phyloP scores from a whole-genome alignment of 495 filamentous ascomycete species.

The Venustampulla echinocandica region DNA sequence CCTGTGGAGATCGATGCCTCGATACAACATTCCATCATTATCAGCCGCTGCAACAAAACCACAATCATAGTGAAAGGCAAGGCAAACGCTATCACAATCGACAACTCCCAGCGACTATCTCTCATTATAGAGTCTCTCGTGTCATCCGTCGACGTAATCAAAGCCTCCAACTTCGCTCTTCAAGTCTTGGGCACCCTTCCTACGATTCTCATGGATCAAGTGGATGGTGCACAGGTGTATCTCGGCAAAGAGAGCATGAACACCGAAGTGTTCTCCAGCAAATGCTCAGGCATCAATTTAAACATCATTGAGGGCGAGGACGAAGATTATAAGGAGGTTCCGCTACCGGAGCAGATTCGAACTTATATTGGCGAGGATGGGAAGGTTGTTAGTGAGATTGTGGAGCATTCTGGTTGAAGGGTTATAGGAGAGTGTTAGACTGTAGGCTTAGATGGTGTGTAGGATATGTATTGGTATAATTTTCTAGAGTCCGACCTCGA shows the following conservation, averaged over 20 bases:
- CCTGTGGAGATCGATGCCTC: constrained; percentile 69
- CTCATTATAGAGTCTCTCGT: constrained; percentile 86
- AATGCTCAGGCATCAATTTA: constrained; percentile 75
- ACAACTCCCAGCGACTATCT: constrained; percentile 76
- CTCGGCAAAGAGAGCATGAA: constrained; percentile 65
- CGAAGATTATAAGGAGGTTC: constrained; percentile 73
- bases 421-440: neutral
- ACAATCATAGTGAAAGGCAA: constrained; percentile 85
- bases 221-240: constrained; percentile 84
- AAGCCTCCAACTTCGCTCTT: constrained; percentile 82
- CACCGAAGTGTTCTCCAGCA: constrained; percentile 81
- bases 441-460: constrained; percentile 7
- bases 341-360: constrained; percentile 85
- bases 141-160: constrained; percentile 86
- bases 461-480: neutral
- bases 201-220: constrained; percentile 83
- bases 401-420: constrained; percentile 68
- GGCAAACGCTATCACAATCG: constrained; percentile 87
- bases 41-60: constrained; percentile 82
- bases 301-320: constrained; percentile 63
- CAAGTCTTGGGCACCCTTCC: constrained; percentile 79
- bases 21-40: constrained; percentile 83
- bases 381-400: constrained; percentile 74
- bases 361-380: constrained; percentile 60
- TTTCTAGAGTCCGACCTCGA: neutral